These are phyloP conservation scores for Tetrahymena elliotti DNA, from an alignment of 73 alveolate genomes.

Conservation along the genomic window DNA sequence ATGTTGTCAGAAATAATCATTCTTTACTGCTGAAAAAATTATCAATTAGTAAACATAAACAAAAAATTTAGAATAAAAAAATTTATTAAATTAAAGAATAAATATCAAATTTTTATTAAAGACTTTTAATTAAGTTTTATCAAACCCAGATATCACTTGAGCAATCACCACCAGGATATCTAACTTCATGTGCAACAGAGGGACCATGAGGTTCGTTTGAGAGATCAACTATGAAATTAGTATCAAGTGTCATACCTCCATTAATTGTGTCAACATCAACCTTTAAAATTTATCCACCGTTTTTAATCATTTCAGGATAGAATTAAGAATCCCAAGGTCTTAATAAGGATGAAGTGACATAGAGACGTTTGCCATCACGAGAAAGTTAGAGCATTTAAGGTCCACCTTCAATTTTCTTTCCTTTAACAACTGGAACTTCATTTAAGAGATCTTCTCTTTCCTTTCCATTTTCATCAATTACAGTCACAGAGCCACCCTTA, in stretches of 20 bases:
- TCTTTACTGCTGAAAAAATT: background rate
- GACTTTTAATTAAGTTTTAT: background rate
- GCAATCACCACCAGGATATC: constrained; percentile 48
- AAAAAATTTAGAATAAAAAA: too few relatives aligned
- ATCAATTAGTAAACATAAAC: background rate
- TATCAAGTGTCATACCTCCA: constrained; percentile 31
- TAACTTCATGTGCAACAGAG: constrained; percentile 24
- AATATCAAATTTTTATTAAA: too few relatives aligned
- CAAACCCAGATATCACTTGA: constrained; percentile 34
- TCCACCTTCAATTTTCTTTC: background rate
- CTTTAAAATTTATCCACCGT: constrained; percentile 5
- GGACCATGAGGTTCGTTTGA: constrained; percentile 14
- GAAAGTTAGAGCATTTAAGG: constrained; percentile 44
- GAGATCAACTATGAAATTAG: constrained; percentile 26
- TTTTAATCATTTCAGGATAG: constrained; percentile 40
- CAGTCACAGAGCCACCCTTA: background rate
- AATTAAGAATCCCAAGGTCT: constrained; percentile 41
- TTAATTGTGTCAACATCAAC: background rate
- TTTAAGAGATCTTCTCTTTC: constrained; percentile 2
- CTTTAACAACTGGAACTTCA: constrained; percentile 6
- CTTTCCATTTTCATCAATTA: background rate
- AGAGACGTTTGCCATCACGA: constrained; percentile 37
- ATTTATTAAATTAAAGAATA: background rate
- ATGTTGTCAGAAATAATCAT: background rate
- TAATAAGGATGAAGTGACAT: constrained; percentile 37